Evolutionary conservation across 768 basidiomycete species (phyloP).

Genomic region (Termitomyces sp.): DNA sequence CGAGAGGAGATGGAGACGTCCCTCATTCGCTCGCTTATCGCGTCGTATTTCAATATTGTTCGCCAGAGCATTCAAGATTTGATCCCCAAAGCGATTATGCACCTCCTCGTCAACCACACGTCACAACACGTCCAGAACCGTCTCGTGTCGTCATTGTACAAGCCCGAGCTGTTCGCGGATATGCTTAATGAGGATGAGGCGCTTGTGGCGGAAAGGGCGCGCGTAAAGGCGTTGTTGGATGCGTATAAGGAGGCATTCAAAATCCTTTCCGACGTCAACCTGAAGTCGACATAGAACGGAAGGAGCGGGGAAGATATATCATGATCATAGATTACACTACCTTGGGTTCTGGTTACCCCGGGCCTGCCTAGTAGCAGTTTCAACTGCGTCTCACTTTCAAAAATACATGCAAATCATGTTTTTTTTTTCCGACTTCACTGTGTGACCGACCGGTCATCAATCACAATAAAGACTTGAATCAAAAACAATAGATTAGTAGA

Average conservation of each 20-base stretch:
- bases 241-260: conserved; percentile 96
- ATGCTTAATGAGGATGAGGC: conserved; percentile 94
- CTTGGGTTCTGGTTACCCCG: conserved; percentile 8
- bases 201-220: conserved; percentile 85
- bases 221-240: conserved; percentile 91
- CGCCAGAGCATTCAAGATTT: conserved; percentile 96
- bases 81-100: conserved; percentile 98
- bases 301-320: conserved; percentile 9
- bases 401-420: neutral
- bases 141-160: conserved; percentile 91
- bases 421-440: neutral
- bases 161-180: conserved; percentile 87
- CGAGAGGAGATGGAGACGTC: conserved; percentile 97
- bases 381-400: neutral
- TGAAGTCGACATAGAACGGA: conserved; percentile 51
- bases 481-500: neutral
- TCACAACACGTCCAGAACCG: conserved; percentile 96
- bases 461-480: too few relatives aligned
- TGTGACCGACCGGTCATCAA: too few relatives aligned
- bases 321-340: conserved; percentile 10
- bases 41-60: conserved; percentile 93
- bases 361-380: conserved; percentile 3
- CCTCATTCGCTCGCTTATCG: conserved; percentile 91
- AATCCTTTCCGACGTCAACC: conserved; percentile 74
- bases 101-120: conserved; percentile 95